A percentile compares a stretch with the other conserved stretches of the same genome.
Conservation (phyloP, 1,284 basidiomycete genomes). For the Cryptococcus wingfieldii region DNA sequence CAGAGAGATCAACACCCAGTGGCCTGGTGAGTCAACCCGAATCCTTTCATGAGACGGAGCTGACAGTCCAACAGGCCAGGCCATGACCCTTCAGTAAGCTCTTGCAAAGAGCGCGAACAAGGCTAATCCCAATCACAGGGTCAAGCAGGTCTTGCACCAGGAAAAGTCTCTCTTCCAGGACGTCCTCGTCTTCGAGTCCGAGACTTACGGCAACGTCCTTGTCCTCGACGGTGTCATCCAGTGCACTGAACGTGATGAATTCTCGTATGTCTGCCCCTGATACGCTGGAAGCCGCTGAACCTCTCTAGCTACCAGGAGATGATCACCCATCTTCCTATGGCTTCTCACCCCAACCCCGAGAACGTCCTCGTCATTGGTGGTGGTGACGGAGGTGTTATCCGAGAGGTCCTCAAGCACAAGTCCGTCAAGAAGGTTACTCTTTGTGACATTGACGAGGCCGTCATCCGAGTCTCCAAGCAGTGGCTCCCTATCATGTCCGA, state of each 20-base stretch:
- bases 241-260: conserved; percentile 96
- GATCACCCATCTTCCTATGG: conserved; percentile 94
- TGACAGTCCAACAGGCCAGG: conserved; percentile 57
- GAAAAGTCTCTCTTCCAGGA: conserved; percentile 92
- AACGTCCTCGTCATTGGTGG: conserved; percentile 96
- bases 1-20: conserved; percentile 92
- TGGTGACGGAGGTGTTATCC: conserved; percentile 92
- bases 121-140: conserved; percentile 47
- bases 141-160: conserved; percentile 90
- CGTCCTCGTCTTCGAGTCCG: conserved; percentile 91
- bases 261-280: conserved; percentile 64
- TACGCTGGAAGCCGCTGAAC: background rate
- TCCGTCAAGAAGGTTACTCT: conserved; percentile 88
- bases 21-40: conserved; percentile 63
- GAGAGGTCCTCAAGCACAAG: conserved; percentile 94
- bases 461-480: conserved; percentile 87
- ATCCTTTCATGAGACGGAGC: conserved; percentile 15
- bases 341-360: conserved; percentile 93
- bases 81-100: conserved; percentile 74
- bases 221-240: conserved; percentile 95
- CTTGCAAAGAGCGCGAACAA: background rate
- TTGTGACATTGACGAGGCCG: conserved; percentile 99
- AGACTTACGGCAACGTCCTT: conserved; percentile 92
- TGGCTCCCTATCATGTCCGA: conserved; percentile 93
- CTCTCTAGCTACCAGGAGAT: conserved; percentile 90